Percentiles rank a stretch among this genome's conserved stretches.
These are phyloP conservation scores for Podaxis carcinomalis DNA, from an alignment of 768 basidiomycete species.

Conservation along the genomic window DNA sequence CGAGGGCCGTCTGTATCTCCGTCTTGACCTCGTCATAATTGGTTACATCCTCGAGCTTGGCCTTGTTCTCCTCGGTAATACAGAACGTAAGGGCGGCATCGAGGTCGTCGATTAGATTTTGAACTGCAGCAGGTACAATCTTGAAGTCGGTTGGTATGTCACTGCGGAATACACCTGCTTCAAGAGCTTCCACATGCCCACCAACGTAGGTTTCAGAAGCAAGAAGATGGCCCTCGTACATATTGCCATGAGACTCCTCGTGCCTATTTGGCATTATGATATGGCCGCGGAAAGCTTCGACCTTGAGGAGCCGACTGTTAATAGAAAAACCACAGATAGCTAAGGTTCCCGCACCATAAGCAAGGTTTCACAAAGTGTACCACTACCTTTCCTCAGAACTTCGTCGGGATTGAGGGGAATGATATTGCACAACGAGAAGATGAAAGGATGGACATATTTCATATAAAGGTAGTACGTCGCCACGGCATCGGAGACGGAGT, in stretches of 20 bases:
- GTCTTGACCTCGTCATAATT: slow-evolving; percentile 93
- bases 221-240: slow-evolving; percentile 95
- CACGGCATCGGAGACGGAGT: slow-evolving; percentile 99
- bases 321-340: neutral
- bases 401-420: slow-evolving; percentile 97
- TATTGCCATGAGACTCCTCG: slow-evolving; percentile 86
- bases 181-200: slow-evolving; percentile 96
- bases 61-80: slow-evolving; percentile 80
- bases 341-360: slow-evolving; percentile 70
- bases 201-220: slow-evolving; percentile 98
- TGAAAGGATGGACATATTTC: slow-evolving; percentile 99
- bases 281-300: slow-evolving; percentile 86
- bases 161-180: slow-evolving; percentile 96
- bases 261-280: slow-evolving; percentile 99
- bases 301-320: slow-evolving; percentile 42
- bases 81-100: slow-evolving; percentile 90
- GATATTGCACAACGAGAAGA: slow-evolving; percentile 98
- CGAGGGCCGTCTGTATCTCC: slow-evolving; percentile 72
- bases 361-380: slow-evolving; percentile 95
- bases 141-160: slow-evolving; percentile 96
- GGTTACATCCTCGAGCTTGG: slow-evolving; percentile 75
- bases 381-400: slow-evolving; percentile 91
- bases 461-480: slow-evolving; percentile 99
- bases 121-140: slow-evolving; percentile 81
- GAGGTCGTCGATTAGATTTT: slow-evolving; percentile 91